Conservation (phyloP, 225 moss, liverwort and hornwort genomes). For the Sphagnum tenellum region DNA sequence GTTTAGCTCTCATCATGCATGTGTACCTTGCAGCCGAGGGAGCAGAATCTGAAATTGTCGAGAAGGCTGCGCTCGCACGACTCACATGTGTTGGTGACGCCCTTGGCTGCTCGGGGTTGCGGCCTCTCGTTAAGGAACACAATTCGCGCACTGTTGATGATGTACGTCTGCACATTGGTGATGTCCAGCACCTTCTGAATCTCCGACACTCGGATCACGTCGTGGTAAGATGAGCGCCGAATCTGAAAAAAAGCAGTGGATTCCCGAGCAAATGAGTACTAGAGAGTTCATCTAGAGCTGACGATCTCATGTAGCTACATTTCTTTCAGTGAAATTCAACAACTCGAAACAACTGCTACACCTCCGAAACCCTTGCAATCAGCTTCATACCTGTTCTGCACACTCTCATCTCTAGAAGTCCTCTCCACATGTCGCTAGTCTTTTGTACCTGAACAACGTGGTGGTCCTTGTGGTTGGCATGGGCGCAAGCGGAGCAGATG, state of each 20-base stretch:
- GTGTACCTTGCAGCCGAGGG: constrained; percentile 90
- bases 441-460: constrained; percentile 75
- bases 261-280: too few species aligned
- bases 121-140: constrained; percentile 94
- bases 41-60: constrained; percentile 91
- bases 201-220: constrained; percentile 91
- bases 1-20: too few species aligned
- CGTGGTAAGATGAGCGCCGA: constrained; percentile 93
- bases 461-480: constrained; percentile 68
- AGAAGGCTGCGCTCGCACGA: constrained; percentile 95
- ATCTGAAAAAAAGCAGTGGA: constrained; percentile 32
- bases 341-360: too few species aligned
- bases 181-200: constrained; percentile 94
- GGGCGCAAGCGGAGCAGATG: constrained; percentile 73
- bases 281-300: too few species aligned
- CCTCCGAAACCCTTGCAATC: too few species aligned
- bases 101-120: constrained; percentile 94
- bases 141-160: constrained; percentile 96
- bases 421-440: too few species aligned
- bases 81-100: constrained; percentile 93
- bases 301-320: too few species aligned
- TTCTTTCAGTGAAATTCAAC: too few species aligned
- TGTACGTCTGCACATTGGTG: constrained; percentile 91
- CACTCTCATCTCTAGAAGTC: too few species aligned
- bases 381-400: background rate